A percentile compares a stretch with the other conserved stretches of the same genome.
phyloP scores from a whole-genome alignment of 345 rosid species.

The Camelina laxa region DNA sequence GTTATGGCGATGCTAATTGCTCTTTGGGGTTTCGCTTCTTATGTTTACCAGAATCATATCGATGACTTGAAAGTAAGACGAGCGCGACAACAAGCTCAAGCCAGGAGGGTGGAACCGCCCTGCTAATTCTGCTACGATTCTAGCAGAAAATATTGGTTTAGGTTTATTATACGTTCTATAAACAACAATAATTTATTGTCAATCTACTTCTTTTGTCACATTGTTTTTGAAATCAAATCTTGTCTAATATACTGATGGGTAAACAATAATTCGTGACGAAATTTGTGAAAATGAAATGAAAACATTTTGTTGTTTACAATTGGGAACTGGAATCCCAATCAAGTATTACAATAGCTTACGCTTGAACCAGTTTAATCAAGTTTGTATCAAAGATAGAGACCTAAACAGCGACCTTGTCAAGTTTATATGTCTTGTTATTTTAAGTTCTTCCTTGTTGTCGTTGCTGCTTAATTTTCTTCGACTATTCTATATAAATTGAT shows the following conservation, averaged over 20 bases:
- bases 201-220: background rate
- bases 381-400: too few species aligned
- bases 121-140: constrained; percentile 14
- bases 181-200: constrained; percentile 7
- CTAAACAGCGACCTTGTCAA: too few species aligned
- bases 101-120: background rate
- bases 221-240: constrained; percentile 4
- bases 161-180: background rate
- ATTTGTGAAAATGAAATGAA: background rate
- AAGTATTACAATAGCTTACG: background rate
- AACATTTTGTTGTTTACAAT: background rate
- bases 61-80: constrained; percentile 56
- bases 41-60: constrained; percentile 49
- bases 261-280: background rate
- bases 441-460: too few species aligned
- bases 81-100: constrained; percentile 32
- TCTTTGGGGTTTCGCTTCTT: constrained; percentile 54
- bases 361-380: background rate
- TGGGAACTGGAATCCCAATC: background rate
- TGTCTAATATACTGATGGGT: background rate
- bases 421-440: too few species aligned
- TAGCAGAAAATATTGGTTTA: background rate
- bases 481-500: background rate
- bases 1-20: constrained; percentile 50
- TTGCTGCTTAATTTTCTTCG: background rate